A percentile compares a stretch with the other conserved stretches of the same genome.
These are phyloP conservation scores for Myxozyma nipponensis DNA, from an alignment of 805 yeast genomes.

Conservation along the genomic window DNA sequence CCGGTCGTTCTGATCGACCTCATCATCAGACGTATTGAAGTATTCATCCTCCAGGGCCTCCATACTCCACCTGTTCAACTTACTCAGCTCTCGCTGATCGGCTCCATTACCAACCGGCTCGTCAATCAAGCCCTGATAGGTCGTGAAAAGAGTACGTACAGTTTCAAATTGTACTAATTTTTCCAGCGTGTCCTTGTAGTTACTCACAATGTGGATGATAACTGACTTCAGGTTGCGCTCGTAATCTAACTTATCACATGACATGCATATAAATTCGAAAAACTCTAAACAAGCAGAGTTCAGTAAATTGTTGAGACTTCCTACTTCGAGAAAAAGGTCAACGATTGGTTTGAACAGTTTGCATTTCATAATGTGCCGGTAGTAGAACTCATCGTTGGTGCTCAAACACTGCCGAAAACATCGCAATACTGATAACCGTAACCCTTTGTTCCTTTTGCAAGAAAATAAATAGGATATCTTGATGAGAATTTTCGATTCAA, in stretches of 20 bases:
- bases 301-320: slow-evolving; percentile 55
- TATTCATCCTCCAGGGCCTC: slow-evolving; percentile 24
- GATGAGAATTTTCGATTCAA: slow-evolving; percentile 54
- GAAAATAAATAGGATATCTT: slow-evolving; percentile 53
- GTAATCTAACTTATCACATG: slow-evolving; percentile 13
- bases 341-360: slow-evolving; percentile 52
- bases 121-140: slow-evolving; percentile 6
- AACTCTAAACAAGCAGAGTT: slow-evolving; percentile 75
- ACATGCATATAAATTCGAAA: slow-evolving; percentile 44
- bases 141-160: slow-evolving; percentile 13
- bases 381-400: slow-evolving; percentile 60
- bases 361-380: slow-evolving; percentile 53
- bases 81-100: slow-evolving; percentile 6
- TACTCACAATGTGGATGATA: slow-evolving; percentile 35
- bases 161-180: slow-evolving; percentile 36
- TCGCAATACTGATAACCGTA: slow-evolving; percentile 56
- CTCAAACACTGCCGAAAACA: slow-evolving; percentile 61
- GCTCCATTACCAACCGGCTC: slow-evolving; percentile 5
- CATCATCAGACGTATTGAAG: slow-evolving; percentile 29
- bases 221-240: slow-evolving; percentile 33
- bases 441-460: slow-evolving; percentile 38
- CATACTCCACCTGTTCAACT: slow-evolving; percentile 8
- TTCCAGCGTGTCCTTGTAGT: slow-evolving; percentile 35
- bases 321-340: slow-evolving; percentile 46
- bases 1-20: slow-evolving; percentile 1